These are phyloP conservation scores for Eucalyptus pauciflora DNA, from an alignment of 345 rosid genomes.

Conservation along the genomic window DNA sequence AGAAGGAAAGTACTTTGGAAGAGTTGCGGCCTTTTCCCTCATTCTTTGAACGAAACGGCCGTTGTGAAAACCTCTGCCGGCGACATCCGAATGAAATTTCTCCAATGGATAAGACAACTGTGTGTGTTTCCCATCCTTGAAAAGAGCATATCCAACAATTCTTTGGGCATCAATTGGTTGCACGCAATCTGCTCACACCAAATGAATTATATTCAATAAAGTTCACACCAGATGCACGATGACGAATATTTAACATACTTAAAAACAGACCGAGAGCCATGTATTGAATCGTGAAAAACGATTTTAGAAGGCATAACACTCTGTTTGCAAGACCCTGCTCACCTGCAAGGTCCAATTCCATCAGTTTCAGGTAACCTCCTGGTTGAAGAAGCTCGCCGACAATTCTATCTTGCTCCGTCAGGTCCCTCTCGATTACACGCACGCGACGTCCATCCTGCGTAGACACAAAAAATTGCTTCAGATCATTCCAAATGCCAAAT, in stretches of 20 bases:
- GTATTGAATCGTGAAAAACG: not conserved
- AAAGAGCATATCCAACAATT: slow-evolving; percentile 33
- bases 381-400: slow-evolving; percentile 59
- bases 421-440: slow-evolving; percentile 48
- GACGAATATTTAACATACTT: not conserved
- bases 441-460: slow-evolving; percentile 46
- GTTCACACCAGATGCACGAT: not conserved
- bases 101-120: slow-evolving; percentile 28
- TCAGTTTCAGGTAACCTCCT: slow-evolving; percentile 46
- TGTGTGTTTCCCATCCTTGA: slow-evolving; percentile 26
- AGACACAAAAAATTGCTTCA: not conserved
- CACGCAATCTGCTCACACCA: slow-evolving; percentile 22
- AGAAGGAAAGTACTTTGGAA: slow-evolving; percentile 21
- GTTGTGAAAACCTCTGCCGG: slow-evolving; percentile 43
- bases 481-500: not conserved
- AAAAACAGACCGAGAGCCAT: not conserved
- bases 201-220: not conserved
- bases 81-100: slow-evolving; percentile 12
- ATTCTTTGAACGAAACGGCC: slow-evolving; percentile 41
- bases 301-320: not conserved
- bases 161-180: slow-evolving; percentile 32
- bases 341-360: slow-evolving; percentile 50
- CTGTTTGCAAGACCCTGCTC: not conserved
- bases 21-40: slow-evolving; percentile 42
- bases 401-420: slow-evolving; percentile 39